Evolutionary conservation across 1,284 basidiomycete genomes (phyloP).

Genomic region (Neonothopanus nambi): DNA sequence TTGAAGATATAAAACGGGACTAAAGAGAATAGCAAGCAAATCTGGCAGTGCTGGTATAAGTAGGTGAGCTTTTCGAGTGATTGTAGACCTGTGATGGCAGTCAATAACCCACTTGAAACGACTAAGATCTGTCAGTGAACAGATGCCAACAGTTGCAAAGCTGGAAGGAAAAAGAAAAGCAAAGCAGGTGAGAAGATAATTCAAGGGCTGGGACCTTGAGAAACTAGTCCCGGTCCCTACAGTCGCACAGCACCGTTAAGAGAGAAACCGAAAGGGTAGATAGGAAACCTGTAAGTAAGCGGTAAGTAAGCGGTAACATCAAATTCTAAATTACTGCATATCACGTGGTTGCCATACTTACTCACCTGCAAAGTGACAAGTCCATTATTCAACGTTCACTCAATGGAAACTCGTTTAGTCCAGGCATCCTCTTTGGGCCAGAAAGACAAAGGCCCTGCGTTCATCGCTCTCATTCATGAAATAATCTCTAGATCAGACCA

Average conservation of each 20-base stretch:
- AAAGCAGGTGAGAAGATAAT: not conserved
- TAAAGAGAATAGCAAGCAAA: constrained; percentile 3
- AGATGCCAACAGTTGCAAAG: too few species aligned
- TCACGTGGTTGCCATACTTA: too few species aligned
- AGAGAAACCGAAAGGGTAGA: not conserved
- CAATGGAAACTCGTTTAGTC: constrained; percentile 66
- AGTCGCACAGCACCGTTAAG: not conserved
- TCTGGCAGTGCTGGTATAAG: not conserved
- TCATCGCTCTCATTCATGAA: constrained; percentile 58
- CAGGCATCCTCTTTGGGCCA: constrained; percentile 67
- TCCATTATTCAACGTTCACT: too few species aligned
- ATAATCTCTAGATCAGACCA: constrained; percentile 53
- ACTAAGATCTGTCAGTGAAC: not conserved
- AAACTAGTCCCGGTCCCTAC: not conserved
- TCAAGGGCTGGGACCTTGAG: not conserved
- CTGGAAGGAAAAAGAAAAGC: not conserved
- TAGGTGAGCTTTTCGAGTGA: constrained; percentile 8
- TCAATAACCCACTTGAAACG: constrained; percentile 13
- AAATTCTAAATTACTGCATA: too few species aligned
- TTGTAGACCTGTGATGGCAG: constrained; percentile 12
- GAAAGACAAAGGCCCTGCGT: constrained; percentile 83
- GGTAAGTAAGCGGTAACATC: too few species aligned
- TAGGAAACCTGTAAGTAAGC: not conserved
- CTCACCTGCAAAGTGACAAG: too few species aligned
- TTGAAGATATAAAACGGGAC: constrained; percentile 8